Base-by-base conservation (phyloP, 371 early-diverging fungal species). In the Apophysomyces variabilis region DNA sequence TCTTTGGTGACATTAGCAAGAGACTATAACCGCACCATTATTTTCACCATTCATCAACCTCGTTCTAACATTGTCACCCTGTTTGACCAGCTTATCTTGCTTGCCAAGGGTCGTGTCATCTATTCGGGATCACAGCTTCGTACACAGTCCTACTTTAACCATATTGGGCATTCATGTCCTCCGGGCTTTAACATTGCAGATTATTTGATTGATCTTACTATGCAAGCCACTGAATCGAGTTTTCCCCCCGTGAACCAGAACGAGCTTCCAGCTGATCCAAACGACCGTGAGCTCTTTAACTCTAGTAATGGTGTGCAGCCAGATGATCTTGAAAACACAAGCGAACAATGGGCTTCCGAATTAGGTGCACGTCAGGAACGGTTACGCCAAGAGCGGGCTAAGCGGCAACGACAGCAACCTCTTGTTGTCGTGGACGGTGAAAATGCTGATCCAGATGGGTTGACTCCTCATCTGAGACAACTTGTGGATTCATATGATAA, bases 31-130 rank as follows among this genome's bases (percentile, higher is more conserved):
- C 90, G 95, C 26, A 97, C 98, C 0, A 89, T 99, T 26, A 82
- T 98, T 6, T 92, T 94, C 70, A 96, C 95, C 9, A 96, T 98
- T 39, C 98, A 99, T 71, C 99, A 98, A 70, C 99, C 99, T 5
- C 87, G 97, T 12, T 90, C 92, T 13, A 93, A 98, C 65, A 95
- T 98, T 58, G 93, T 93, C 56, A 83, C 90, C 16, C 76, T 94
- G 64, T 96, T 99, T 82, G 96, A 97, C 77, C 87, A 90, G 35
- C 78, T 97, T 9, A 76, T 97, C 11, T 79, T 99, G 35, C 82
- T 99, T 54, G 89, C 93, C 18, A 93, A 92, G 37, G 95, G 96
- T 1, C 83, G 87, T 46, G 80, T 92, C 44, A 88, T 93, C 38
- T 97, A 90, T 72, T 92, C 95, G 7, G 96, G 96, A 1, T 77